Percentiles rank a stretch among this genome's conserved stretches.
phyloP scores from a whole-genome alignment of 1,284 basidiomycete species.

The Phellopilus nigrolimitatus region DNA sequence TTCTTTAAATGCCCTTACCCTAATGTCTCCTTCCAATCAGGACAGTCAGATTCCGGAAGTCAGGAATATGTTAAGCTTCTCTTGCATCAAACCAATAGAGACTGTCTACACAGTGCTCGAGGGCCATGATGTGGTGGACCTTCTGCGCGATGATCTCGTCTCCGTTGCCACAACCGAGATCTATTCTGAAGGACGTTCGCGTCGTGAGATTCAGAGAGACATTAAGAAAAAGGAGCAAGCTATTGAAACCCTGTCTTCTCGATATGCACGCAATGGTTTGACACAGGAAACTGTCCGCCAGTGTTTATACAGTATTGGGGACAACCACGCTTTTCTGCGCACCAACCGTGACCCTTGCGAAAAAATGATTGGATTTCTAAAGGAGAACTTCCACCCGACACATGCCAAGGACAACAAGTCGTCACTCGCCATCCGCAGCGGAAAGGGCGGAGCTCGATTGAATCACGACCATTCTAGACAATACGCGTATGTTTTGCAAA shows the following conservation, averaged over 20 bases:
- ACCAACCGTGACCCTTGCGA: slow-evolving; percentile 81
- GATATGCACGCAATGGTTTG: slow-evolving; percentile 54
- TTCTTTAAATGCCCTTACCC: not conserved
- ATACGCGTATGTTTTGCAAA: slow-evolving; percentile 77
- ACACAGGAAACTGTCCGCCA: slow-evolving; percentile 62
- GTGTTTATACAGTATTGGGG: slow-evolving; percentile 78
- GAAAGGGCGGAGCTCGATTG: slow-evolving; percentile 68
- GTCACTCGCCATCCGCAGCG: slow-evolving; percentile 72
- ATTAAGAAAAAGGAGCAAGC: slow-evolving; percentile 78
- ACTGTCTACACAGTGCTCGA: slow-evolving; percentile 66
- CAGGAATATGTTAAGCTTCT: slow-evolving; percentile 68
- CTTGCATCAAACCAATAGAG: slow-evolving; percentile 67
- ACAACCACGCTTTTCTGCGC: slow-evolving; percentile 79
- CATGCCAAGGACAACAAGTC: slow-evolving; percentile 54
- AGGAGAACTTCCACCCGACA: slow-evolving; percentile 69
- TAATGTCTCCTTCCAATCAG: slow-evolving; percentile 33
- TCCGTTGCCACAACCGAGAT: slow-evolving; percentile 74
- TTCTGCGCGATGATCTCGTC: slow-evolving; percentile 70
- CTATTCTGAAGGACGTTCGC: slow-evolving; percentile 60
- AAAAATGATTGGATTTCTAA: slow-evolving; percentile 69
- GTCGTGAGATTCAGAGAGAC: slow-evolving; percentile 72
- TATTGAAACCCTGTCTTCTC: slow-evolving; percentile 62
- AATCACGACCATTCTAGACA: slow-evolving; percentile 80
- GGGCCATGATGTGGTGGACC: slow-evolving; percentile 51
- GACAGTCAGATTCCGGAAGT: slow-evolving; percentile 77